phyloP scores from a whole-genome alignment of 2,329 filamentous ascomycete genomes.

The Fusarium liriodendri region DNA sequence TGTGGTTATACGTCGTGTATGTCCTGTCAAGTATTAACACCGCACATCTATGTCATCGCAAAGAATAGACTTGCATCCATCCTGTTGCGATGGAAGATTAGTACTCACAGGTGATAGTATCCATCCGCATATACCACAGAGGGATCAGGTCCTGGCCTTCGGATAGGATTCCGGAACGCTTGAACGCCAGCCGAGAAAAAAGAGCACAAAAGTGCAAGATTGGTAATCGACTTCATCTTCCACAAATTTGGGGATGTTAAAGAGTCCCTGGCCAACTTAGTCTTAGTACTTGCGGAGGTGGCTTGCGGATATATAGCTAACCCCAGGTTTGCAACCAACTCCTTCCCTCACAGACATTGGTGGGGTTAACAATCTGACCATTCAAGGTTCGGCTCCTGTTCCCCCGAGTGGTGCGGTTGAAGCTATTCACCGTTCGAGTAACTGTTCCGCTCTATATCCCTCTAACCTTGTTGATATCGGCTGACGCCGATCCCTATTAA shows the following conservation, averaged over 20 bases:
- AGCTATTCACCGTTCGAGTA: not conserved
- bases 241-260: not conserved
- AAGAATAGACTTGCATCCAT: not conserved
- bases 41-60: not conserved
- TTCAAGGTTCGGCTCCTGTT: not conserved
- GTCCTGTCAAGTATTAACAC: not conserved
- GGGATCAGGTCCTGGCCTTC: conserved; percentile 7
- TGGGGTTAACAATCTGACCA: not conserved
- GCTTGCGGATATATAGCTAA: not conserved
- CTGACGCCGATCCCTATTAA: not conserved
- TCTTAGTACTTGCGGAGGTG: not conserved
- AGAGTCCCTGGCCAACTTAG: not conserved
- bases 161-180: conserved; percentile 13
- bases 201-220: not conserved
- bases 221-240: not conserved
- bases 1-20: conserved; percentile 10
- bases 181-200: not conserved
- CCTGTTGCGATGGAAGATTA: not conserved
- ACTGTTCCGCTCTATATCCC: not conserved
- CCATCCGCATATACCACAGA: conserved; percentile 13
- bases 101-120: conserved; percentile 7
- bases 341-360: not conserved
- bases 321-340: not conserved
- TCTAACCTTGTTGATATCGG: not conserved
- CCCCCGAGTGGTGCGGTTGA: not conserved